These are phyloP conservation scores for Populus alba DNA, from an alignment of 345 rosid genomes.

Conservation along the genomic window DNA sequence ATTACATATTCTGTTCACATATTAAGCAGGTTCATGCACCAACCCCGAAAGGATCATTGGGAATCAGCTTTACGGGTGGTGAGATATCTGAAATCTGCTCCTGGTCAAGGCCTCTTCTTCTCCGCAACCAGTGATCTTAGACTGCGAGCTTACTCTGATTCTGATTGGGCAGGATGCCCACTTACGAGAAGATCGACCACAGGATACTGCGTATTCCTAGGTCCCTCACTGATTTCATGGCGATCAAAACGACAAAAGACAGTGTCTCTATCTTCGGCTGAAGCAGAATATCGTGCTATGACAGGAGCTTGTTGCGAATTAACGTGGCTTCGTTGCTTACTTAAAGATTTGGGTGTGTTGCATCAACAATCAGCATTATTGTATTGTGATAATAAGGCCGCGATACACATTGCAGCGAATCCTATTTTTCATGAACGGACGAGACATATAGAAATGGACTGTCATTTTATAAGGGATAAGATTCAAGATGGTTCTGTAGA, in stretches of 20 bases:
- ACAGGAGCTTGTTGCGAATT: background rate
- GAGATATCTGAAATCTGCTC: background rate
- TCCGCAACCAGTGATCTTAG: background rate
- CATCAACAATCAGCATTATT: background rate
- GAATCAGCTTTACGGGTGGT: background rate
- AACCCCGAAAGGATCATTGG: background rate
- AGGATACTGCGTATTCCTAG: background rate
- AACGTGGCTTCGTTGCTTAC: background rate
- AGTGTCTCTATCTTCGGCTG: background rate
- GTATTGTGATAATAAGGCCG: background rate
- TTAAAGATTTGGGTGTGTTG: background rate
- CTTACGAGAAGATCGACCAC: background rate
- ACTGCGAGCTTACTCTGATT: background rate
- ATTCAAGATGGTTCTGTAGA: background rate
- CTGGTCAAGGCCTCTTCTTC: conserved; percentile 1
- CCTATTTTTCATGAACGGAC: conserved; percentile 6
- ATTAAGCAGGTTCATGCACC: conserved; percentile 4
- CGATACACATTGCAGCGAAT: background rate
- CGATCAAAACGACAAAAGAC: background rate
- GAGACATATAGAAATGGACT: conserved; percentile 4
- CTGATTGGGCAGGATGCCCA: background rate
- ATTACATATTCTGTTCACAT: conserved; percentile 5
- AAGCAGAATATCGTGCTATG: background rate
- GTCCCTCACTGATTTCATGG: background rate
- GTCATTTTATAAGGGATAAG: background rate